Conservation (phyloP, 306 rosid genomes). For the Notholithocarpus densiflorus region DNA sequence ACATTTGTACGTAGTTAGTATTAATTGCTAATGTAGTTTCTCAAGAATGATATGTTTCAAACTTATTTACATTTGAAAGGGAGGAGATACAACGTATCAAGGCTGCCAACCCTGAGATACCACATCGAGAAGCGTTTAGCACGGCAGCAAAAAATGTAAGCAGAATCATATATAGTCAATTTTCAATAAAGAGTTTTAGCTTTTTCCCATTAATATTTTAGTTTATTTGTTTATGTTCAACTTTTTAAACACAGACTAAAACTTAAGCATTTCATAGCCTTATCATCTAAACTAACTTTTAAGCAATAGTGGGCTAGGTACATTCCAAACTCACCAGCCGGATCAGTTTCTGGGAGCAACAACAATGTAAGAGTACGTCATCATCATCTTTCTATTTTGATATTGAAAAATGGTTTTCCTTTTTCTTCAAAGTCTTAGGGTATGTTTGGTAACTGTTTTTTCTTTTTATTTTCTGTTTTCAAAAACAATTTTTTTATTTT, state of each 20-base stretch:
- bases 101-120: slow-evolving; percentile 88
- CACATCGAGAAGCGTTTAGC: slow-evolving; percentile 98
- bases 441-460: too few relatives aligned
- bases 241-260: background rate
- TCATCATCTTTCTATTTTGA: background rate
- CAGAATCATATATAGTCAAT: too few relatives aligned
- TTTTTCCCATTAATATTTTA: too few relatives aligned
- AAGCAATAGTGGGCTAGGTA: slow-evolving; percentile 86
- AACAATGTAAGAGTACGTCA: slow-evolving; percentile 33
- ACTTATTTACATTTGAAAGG: slow-evolving; percentile 36
- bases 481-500: too few relatives aligned
- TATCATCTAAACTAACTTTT: background rate
- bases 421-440: background rate
- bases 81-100: slow-evolving; percentile 98
- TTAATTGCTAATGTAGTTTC: too few relatives aligned
- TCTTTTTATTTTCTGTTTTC: too few relatives aligned
- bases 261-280: background rate
- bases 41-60: slow-evolving; percentile 13
- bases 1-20: background rate
- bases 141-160: slow-evolving; percentile 88
- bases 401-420: background rate
- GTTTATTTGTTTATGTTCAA: too few relatives aligned
- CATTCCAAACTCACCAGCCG: slow-evolving; percentile 66
- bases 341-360: slow-evolving; percentile 50
- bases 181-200: background rate